A percentile compares a stretch with the other conserved stretches of the same genome.
These are phyloP conservation scores for Akanthomyces uredinophilus DNA, from an alignment of 2,329 filamentous ascomycete genomes.

Conservation along the genomic window DNA sequence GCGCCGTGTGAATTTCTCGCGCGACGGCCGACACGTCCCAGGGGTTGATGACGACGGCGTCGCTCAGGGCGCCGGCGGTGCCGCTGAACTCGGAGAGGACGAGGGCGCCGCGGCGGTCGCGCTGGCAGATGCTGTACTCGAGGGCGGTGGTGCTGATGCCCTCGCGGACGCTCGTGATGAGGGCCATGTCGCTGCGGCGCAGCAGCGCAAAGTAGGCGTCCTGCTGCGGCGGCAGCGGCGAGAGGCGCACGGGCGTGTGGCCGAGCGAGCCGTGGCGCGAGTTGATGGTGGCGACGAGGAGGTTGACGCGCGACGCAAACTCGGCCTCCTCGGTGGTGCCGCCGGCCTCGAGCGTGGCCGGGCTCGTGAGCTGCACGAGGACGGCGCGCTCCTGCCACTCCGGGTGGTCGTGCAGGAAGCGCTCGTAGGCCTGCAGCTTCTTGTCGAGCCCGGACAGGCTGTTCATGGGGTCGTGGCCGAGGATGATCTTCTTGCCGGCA, in stretches of 20 bases:
- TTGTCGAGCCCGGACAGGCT: slow-evolving; percentile 88
- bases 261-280: slow-evolving; percentile 81
- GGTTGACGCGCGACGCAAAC: slow-evolving; percentile 81
- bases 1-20: slow-evolving; percentile 71
- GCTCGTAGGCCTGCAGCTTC: slow-evolving; percentile 90
- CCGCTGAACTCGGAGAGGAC: slow-evolving; percentile 97
- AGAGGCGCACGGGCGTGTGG: slow-evolving; percentile 89
- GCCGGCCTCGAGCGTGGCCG: slow-evolving; percentile 73
- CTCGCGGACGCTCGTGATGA: slow-evolving; percentile 92
- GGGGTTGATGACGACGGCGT: slow-evolving; percentile 92
- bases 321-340: slow-evolving; percentile 67
- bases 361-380: slow-evolving; percentile 89
- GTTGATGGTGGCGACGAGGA: slow-evolving; percentile 87
- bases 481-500: slow-evolving; percentile 87
- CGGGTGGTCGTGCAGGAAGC: slow-evolving; percentile 83
- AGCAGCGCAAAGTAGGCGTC: slow-evolving; percentile 92
- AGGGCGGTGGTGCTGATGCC: slow-evolving; percentile 97
- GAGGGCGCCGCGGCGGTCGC: slow-evolving; percentile 76
- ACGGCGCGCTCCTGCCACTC: slow-evolving; percentile 91
- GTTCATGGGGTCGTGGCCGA: slow-evolving; percentile 89
- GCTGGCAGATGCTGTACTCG: slow-evolving; percentile 90
- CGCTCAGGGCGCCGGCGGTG: slow-evolving; percentile 76
- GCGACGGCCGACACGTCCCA: slow-evolving; percentile 87
- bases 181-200: slow-evolving; percentile 79
- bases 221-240: slow-evolving; percentile 82